Base-by-base conservation (phyloP, 495 filamentous ascomycete species). In the Tuber calosporum region DNA sequence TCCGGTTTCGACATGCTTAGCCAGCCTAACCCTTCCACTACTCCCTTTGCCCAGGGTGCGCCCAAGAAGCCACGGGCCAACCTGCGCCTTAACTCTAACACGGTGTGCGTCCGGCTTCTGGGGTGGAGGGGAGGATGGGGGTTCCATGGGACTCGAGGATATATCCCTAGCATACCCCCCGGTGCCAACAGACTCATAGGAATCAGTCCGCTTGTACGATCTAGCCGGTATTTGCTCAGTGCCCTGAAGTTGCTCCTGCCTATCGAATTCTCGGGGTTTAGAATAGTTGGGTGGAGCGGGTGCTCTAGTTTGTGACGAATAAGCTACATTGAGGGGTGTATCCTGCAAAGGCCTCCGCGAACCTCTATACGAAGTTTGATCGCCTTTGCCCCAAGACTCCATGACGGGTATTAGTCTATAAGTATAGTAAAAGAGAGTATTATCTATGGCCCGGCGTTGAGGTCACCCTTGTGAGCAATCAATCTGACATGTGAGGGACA, bases 31-130 rank as follows among this genome's bases (percentile, higher is more conserved):
- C 8, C 91, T 86, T 4, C 91, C 93, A 71, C 92, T 93, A 0
- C 93, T 89, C 11, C 95, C 95, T 73, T 90, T 89, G 0, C 95
- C 95, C 67, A 99, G 84, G 0, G 90, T 94, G 80, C 88, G 90
- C 11, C 95, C 95, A 26, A 99, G 83, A 69, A 92, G 87, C 96
- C 96, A 99, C 78, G 94, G 76, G 17, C 76, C 76, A 34, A 78
- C 76, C 58, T 72, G 76, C n/a, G 76, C 76, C 69, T 78, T 78
- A 17, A 68, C 70, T 45, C 45, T 78, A 19, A 58, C 68, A 78
- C 69, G 67, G 11, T 73, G 69, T 17, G 39, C 62, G 22, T 62
- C 7, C 1, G 66, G 36, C 7, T 69, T 69, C 11, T 13, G 58
- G n/a, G 34, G 20, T 74, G 58, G 37, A 8, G 37, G 13, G 39